These are phyloP conservation scores for Avena atlantica DNA, from an alignment of 176 grass and related monocot genomes.

Conservation along the genomic window DNA sequence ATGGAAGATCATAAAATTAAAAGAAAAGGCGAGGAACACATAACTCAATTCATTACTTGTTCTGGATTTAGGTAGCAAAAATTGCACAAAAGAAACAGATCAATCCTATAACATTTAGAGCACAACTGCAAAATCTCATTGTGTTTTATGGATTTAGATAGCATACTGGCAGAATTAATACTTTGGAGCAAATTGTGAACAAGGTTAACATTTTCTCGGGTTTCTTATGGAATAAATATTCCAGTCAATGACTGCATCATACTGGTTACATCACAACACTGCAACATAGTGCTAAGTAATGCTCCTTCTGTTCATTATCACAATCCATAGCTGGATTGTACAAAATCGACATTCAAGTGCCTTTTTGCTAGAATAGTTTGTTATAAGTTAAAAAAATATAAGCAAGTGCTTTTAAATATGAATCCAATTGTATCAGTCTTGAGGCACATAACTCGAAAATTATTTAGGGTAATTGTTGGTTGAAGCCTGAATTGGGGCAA, in stretches of 20 bases:
- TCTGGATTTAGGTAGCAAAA: neutral
- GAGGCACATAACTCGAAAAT: neutral
- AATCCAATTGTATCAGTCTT: neutral
- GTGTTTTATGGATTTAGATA: neutral
- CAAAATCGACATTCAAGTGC: neutral
- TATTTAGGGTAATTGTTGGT: neutral
- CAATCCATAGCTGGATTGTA: neutral
- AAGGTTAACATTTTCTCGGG: neutral
- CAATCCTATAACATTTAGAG: neutral
- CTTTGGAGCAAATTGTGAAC: neutral
- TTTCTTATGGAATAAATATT: neutral
- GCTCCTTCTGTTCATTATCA: too few species aligned
- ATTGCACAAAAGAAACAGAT: neutral
- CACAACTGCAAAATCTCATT: neutral
- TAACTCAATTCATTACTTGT: neutral
- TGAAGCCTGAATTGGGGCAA: neutral
- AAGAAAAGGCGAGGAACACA: neutral
- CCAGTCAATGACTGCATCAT: neutral
- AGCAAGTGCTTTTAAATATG: neutral
- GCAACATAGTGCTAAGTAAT: neutral
- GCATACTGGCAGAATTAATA: neutral
- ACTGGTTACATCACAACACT: neutral
- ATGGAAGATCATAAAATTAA: neutral
- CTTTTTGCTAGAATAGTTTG: neutral
- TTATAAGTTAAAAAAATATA: neutral